These are phyloP conservation scores for Erysiphe pulchra DNA, from an alignment of 2,329 filamentous ascomycete species.

Conservation along the genomic window DNA sequence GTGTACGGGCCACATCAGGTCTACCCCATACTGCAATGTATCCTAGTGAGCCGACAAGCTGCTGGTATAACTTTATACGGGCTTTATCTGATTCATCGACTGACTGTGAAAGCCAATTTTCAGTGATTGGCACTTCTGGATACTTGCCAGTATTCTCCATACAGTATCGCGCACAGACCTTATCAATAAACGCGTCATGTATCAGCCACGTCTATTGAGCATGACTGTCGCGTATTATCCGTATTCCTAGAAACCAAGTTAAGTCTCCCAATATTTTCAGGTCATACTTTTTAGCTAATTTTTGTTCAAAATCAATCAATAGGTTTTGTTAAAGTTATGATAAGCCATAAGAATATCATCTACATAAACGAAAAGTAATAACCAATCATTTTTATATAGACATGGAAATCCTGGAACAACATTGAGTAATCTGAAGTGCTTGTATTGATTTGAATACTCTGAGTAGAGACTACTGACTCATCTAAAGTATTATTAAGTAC, in stretches of 20 bases:
- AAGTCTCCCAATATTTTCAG: too few relatives aligned
- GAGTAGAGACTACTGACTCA: neutral
- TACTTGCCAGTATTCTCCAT: too few relatives aligned
- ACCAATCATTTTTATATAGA: neutral
- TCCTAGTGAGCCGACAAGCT: neutral
- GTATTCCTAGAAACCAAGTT: too few relatives aligned
- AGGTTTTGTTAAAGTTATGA: neutral
- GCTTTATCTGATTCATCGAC: too few relatives aligned
- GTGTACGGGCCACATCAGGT: neutral
- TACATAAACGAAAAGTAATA: neutral
- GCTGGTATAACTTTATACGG: neutral
- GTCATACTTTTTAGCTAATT: too few relatives aligned
- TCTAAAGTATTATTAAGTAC: neutral
- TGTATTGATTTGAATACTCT: neutral
- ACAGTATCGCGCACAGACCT: too few relatives aligned
- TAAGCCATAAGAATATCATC: neutral
- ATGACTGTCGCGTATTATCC: too few relatives aligned
- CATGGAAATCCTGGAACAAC: neutral
- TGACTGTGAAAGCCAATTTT: too few relatives aligned
- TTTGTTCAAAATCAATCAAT: too few relatives aligned
- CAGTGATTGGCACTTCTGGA: too few relatives aligned
- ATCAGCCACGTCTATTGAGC: too few relatives aligned
- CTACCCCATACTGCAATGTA: neutral
- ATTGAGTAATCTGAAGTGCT: neutral
- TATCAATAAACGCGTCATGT: too few relatives aligned